phyloP scores from a whole-genome alignment of 169 alveolate genomes.

The Plasmodium yoelii region DNA sequence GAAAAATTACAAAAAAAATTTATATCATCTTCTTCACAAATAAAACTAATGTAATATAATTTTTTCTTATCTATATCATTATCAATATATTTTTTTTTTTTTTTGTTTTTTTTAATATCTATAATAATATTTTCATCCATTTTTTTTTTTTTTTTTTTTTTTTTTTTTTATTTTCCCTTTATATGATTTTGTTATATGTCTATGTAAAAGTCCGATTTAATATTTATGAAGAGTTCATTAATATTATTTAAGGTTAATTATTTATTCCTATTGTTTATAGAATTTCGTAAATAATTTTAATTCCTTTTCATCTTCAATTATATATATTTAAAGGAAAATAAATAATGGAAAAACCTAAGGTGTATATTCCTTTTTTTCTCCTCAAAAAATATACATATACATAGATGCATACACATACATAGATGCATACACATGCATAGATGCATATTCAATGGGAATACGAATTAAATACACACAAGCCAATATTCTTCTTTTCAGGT shows the following conservation, averaged over 20 bases:
- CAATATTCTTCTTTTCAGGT: no score
- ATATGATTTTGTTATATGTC: slow-evolving; percentile 14
- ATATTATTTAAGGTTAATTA: slow-evolving; percentile 16
- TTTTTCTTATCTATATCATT: slow-evolving; percentile 10
- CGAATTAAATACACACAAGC: no score
- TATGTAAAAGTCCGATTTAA: slow-evolving; percentile 22
- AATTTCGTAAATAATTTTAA: no score
- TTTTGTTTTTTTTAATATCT: slow-evolving; percentile 1
- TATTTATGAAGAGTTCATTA: slow-evolving; percentile 27
- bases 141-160: background rate
- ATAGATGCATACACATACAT: no score
- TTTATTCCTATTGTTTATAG: no score
- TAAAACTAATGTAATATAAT: slow-evolving; percentile 33
- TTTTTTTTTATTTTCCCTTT: slow-evolving; percentile 15
- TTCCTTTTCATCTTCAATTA: no score
- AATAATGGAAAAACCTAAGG: no score
- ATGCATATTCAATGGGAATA: no score
- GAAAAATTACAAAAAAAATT: slow-evolving; percentile 39
- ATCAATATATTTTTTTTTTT: background rate
- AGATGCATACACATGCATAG: no score
- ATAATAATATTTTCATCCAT: background rate
- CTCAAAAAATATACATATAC: no score
- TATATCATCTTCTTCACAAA: slow-evolving; percentile 73
- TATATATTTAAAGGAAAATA: no score
- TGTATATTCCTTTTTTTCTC: no score